Evolutionary conservation across 345 rosid species (phyloP).

Genomic region (Erysimum cheiranthoides): DNA sequence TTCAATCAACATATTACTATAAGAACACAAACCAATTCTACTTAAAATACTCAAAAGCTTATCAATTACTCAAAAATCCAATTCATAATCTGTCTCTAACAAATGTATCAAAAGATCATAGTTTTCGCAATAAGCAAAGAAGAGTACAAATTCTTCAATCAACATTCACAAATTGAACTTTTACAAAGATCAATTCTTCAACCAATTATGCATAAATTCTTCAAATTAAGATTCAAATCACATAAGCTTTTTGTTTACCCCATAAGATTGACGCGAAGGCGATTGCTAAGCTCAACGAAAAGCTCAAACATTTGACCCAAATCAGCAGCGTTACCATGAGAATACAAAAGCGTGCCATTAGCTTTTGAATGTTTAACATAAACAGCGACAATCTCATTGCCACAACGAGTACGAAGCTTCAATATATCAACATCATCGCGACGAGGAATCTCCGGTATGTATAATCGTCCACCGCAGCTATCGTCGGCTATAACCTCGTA

Average conservation of each 20-base stretch:
- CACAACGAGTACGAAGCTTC: conserved; percentile 77
- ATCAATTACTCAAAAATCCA: background rate
- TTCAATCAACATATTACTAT: background rate
- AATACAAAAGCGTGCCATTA: conserved; percentile 74
- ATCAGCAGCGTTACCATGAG: conserved; percentile 99
- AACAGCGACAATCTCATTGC: conserved; percentile 81
- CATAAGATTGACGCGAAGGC: conserved; percentile 84
- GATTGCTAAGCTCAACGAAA: conserved; percentile 81
- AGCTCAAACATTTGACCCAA: conserved; percentile 96
- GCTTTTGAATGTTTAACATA: conserved; percentile 81
- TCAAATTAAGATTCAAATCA: background rate
- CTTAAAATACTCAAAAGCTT: background rate
- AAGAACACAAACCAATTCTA: conserved; percentile 1
- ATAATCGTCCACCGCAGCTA: conserved; percentile 52
- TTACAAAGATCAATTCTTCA: background rate
- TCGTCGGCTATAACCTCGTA: conserved; percentile 61
- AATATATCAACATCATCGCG: conserved; percentile 72
- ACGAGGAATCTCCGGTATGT: conserved; percentile 64
- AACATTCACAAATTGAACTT: background rate
- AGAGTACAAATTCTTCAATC: background rate
- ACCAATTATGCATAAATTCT: background rate
- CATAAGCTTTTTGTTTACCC: conserved; percentile 54
- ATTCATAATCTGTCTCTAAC: too few relatives aligned
- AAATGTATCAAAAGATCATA: too few relatives aligned
- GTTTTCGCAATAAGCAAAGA: too few relatives aligned